Base-by-base conservation (phyloP, 306 rosid genomes). In the Vigna mungo region DNA sequence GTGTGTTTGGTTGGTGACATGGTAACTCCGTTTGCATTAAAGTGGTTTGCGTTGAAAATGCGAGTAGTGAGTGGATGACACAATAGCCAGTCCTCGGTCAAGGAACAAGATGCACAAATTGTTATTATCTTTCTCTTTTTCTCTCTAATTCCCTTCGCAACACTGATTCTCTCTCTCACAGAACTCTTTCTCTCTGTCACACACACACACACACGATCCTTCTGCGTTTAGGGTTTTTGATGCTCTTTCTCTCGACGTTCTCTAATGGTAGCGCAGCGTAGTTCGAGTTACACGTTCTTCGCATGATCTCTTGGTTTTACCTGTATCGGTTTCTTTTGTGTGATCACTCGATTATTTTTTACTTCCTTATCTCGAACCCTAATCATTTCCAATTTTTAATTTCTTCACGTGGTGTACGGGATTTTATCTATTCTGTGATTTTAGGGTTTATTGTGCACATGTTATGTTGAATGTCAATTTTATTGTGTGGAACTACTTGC, bases 241-340 rank as follows among this genome's bases (percentile, higher is more conserved):
- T 81, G 23, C 58, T 65, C 41, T 51, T 55, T 55, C 34, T 20
- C 61, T 52, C 12, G 25, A 52, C 17, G 8, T 62, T 64, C 53
- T 48, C 32, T 17, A 68, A 46, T 72, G 76, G 30, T 78, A 61
- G 46, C 67, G 21, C 62, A 61, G 39, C 80, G 63, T 66, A 64
- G 76, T 77, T 82, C 66, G 20, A 80, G 96, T 91, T 91, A 6
- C 9, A 58, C 64, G 72, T 68, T 68, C 55, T 51, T n/a, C 12
- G 7, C 48, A 75, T 76, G 59, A 77, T 85, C 64, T 66, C 16
- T 17, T 21, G 80, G 1, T 68, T 48, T 63, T 23, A 48, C 27
- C 41, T 66, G 10, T 70, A 68, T 36, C 25, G 41, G 18, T 63
- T 11, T 75, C 67, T 17, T 65, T 10, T 78, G 47, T 87, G 66